A percentile compares a stretch with the other conserved stretches of the same genome.
Evolutionary conservation across 768 basidiomycete species (phyloP).

Genomic region (Mrakia hoshinonis): DNA sequence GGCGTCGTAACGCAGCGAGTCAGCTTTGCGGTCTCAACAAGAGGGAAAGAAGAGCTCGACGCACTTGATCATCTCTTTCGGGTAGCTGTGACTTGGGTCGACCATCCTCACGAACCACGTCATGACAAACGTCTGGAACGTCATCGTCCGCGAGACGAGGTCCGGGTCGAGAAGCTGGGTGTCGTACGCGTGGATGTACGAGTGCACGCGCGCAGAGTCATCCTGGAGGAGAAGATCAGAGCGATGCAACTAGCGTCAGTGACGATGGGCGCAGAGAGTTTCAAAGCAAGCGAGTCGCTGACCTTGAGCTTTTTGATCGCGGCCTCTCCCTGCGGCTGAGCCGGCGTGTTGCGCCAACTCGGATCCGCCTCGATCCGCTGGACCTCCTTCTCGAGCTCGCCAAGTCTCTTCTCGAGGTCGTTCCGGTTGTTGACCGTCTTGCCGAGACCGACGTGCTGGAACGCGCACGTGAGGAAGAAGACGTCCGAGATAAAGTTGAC

Average conservation of each 20-base stretch:
- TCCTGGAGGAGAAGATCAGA: constrained; percentile 44
- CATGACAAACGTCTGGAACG: constrained; percentile 81
- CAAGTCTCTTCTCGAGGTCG: constrained; percentile 41
- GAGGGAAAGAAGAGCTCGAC: constrained; percentile 36
- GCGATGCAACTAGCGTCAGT: too few species aligned
- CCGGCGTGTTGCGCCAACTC: constrained; percentile 68
- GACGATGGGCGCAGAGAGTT: neutral
- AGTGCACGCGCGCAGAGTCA: constrained; percentile 60
- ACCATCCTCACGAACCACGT: constrained; percentile 88
- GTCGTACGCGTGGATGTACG: constrained; percentile 70
- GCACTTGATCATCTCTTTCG: constrained; percentile 58
- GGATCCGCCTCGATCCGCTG: constrained; percentile 66
- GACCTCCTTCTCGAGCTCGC: constrained; percentile 59
- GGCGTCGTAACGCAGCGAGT: neutral
- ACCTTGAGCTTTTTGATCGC: constrained; percentile 72
- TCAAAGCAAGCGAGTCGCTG: neutral
- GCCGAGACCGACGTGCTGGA: constrained; percentile 80
- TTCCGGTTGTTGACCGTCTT: constrained; percentile 69
- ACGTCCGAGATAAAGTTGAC: constrained; percentile 93
- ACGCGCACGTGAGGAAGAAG: constrained; percentile 78
- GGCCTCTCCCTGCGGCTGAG: constrained; percentile 67
- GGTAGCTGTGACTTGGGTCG: constrained; percentile 71
- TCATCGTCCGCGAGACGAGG: constrained; percentile 64
- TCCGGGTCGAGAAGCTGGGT: constrained; percentile 82
- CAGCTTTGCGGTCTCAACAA: neutral